Evolutionary conservation across 1,139 yeast species (phyloP).

Genomic region (Yamadazyma dendronema): DNA sequence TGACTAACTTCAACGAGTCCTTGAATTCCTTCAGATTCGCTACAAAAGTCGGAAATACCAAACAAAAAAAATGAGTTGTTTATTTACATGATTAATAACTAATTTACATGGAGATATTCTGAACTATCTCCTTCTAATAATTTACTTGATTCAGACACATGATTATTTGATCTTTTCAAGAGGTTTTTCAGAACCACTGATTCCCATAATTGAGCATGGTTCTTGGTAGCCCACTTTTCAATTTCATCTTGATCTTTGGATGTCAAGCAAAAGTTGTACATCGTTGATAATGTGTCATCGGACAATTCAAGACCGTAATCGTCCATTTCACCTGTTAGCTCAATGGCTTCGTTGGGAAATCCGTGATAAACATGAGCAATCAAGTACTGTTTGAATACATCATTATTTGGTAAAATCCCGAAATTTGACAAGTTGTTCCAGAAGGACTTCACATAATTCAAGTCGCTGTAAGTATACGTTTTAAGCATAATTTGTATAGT

Average conservation of each 20-base stretch:
- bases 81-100: no score
- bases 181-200: conserved; percentile 34
- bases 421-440: conserved; percentile 62
- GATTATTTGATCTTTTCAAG: conserved; percentile 37
- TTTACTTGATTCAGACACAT: conserved; percentile 27
- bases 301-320: conserved; percentile 52
- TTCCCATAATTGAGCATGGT: conserved; percentile 49
- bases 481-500: conserved; percentile 73
- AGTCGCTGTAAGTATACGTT: conserved; percentile 58
- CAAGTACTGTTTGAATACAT: conserved; percentile 61
- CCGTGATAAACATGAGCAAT: conserved; percentile 78
- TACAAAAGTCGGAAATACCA: conserved; percentile 67
- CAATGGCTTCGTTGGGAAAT: conserved; percentile 55
- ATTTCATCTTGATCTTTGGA: conserved; percentile 46
- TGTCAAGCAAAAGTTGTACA: conserved; percentile 63
- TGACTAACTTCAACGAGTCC: conserved; percentile 68
- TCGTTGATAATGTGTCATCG: conserved; percentile 49
- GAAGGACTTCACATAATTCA: conserved; percentile 58
- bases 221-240: conserved; percentile 51
- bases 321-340: conserved; percentile 48
- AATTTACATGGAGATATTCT: no score
- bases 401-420: conserved; percentile 52
- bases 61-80: conserved; percentile 17
- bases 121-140: conserved; percentile 4
- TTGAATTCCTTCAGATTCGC: conserved; percentile 88